Evolutionary conservation across 1,284 basidiomycete species (phyloP), one percentile per base, ranked within the genome.

Genomic region (Sphaerobolus stellatus): DNA sequence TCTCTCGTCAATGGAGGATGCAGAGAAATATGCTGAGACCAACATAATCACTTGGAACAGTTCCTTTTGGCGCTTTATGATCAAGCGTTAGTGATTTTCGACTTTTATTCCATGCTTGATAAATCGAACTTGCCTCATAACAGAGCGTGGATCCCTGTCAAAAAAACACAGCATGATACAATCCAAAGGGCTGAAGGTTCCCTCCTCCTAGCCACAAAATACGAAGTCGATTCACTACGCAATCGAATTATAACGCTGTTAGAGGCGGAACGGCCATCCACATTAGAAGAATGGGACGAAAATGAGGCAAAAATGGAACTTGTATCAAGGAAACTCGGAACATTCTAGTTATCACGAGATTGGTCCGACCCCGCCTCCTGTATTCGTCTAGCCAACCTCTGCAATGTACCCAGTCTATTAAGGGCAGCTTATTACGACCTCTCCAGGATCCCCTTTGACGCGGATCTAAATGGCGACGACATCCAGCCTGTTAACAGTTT

Each of bases 391-490:
- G 59, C 58, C 3, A 34, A 43, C n/a, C 46, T 56, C 14, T 57
- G 47, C 53, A 41, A 54, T 30, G 44, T 58, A 8, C 58, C 48
- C n/a, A 44, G 43, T 16, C 52, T 61, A 18, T 54, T 59, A 4
- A 58, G 56, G 20, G 60, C 58, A 16, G 60, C 60, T 81, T 82
- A 79, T 75, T 79, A 63, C 69, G 72, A 48, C 68, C 72, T 30
- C 13, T 43, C 41, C 3, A 20, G 41, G 3, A 43, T 43, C 22
- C 38, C 22, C 13, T 20, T 20, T 13, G 28, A 20, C 22, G 41
- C 41, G 3, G 41, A 43, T 43, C 41, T n/a, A n/a, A n/a, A n/a
- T n/a, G n/a, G n/a, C n/a, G n/a, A n/a, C n/a, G n/a, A n/a, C n/a
- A n/a, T n/a, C n/a, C n/a, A n/a, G n/a, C n/a, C n/a, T n/a, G n/a